Percentiles rank a stretch among this genome's conserved stretches.
These are phyloP conservation scores for Neoboletus magnificus DNA, from an alignment of 768 basidiomycete genomes.

Conservation along the genomic window DNA sequence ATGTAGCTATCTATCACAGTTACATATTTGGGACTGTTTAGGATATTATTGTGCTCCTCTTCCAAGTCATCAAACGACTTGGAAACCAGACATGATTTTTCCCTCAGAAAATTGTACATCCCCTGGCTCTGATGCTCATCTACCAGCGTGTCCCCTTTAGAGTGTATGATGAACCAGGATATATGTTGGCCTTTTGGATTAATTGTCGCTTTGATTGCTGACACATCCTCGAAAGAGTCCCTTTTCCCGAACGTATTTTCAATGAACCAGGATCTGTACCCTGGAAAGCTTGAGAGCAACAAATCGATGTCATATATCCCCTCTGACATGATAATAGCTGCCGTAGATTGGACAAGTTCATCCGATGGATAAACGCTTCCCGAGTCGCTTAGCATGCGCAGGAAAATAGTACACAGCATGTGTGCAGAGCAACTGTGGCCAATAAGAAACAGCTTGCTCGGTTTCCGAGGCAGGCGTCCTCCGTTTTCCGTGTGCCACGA, in stretches of 20 bases:
- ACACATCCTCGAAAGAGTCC: constrained; percentile 47
- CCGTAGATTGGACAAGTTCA: constrained; percentile 42
- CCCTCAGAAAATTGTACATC: constrained; percentile 55
- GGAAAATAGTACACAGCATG: constrained; percentile 69
- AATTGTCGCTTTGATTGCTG: constrained; percentile 41
- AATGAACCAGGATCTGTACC: constrained; percentile 71
- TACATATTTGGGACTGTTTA: constrained; percentile 42
- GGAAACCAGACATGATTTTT: constrained; percentile 25
- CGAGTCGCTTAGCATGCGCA: constrained; percentile 40
- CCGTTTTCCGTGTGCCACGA: constrained; percentile 35
- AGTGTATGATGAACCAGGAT: constrained; percentile 74
- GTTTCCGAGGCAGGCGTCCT: constrained; percentile 34
- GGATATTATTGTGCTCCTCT: constrained; percentile 55
- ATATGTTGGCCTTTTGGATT: constrained; percentile 36
- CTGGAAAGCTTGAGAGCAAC: constrained; percentile 60
- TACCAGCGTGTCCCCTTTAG: constrained; percentile 65
- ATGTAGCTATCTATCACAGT: constrained; percentile 46
- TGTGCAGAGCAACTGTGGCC: constrained; percentile 85
- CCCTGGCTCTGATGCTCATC: constrained; percentile 57
- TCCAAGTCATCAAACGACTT: constrained; percentile 40
- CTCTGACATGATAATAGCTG: constrained; percentile 62
- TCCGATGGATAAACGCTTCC: constrained; percentile 41
- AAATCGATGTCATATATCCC: constrained; percentile 76
- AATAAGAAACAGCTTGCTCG: constrained; percentile 50
- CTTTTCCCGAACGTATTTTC: constrained; percentile 54